phyloP scores from a whole-genome alignment of 306 rosid genomes.

The Betula pendula region DNA sequence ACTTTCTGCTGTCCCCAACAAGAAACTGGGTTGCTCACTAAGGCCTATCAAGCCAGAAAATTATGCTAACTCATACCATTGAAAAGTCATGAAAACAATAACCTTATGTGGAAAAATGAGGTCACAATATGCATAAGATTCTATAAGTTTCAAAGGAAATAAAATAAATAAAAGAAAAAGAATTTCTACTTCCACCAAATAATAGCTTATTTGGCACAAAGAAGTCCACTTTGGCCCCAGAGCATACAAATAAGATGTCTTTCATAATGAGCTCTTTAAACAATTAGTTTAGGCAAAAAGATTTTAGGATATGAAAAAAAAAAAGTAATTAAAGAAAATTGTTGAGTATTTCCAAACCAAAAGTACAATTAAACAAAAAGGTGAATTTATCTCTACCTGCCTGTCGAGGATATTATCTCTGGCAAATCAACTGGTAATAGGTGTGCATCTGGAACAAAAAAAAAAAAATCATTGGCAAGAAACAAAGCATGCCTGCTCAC shows the following conservation, averaged over 20 bases:
- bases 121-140: background rate
- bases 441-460: conserved; percentile 71
- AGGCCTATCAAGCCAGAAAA: background rate
- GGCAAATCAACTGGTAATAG: conserved; percentile 85
- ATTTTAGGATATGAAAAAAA: background rate
- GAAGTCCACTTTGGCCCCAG: background rate
- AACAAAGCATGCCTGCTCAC: background rate
- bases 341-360: background rate
- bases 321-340: background rate
- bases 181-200: background rate
- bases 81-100: no score
- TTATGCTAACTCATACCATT: background rate
- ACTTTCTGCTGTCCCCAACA: background rate
- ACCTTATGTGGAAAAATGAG: background rate
- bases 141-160: background rate
- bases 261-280: background rate
- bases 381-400: conserved; percentile 58
- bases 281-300: background rate
- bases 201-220: background rate
- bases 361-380: conserved; percentile 2
- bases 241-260: background rate
- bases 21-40: background rate
- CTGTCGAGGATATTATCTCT: conserved; percentile 62
- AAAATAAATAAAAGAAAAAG: no score
- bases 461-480: background rate